Evolutionary conservation across 169 alveolate genomes (phyloP), one percentile per base, ranked within the genome.

Genomic region (Plasmodium knowlesi): DNA sequence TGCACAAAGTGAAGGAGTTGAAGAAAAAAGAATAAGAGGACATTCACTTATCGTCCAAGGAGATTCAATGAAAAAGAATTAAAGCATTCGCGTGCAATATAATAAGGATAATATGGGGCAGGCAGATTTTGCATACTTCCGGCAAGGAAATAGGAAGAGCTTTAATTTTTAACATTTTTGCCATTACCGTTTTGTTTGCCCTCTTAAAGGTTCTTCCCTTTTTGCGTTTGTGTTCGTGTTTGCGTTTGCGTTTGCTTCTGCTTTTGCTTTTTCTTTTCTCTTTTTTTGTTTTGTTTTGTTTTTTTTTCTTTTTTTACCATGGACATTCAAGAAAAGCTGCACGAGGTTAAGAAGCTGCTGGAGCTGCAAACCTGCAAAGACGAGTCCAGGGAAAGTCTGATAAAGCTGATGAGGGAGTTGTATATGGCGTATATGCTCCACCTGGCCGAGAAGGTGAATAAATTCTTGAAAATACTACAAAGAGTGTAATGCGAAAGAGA

Each of bases 371-470:
- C 89, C 25, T 79, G 41, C 50, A 61, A 46, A n/a, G 82, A 72
- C 43, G 89, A 88, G 32, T n/a, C 94, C 25, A 88, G 89, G 81
- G 94, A 88, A 88, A 73, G 80, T 39, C 79, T 84, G 25, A 46
- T 84, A 50, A 84, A 73, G 70, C 61, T 84, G 30, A 46, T 84
- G 61, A 84, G 93, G 50, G 84, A 72, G 28, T 19, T 84, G 14
- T 84, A 84, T 73, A 50, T 84, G 78, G 41, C 80, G 1, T 84
- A 22, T 32, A 84, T 84, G 85, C 78, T 74, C 34, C 46, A 73
- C 80, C 32, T 22, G 43, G 28, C 73, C 5, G 93, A 73, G 3
- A 79, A 84, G 54, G 32, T 32, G 46, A 74, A 46, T 25, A 84
- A 84, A 41, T 10, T 39, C 46, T 53, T 50, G 37, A 84, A 53